Conservation (phyloP, 495 filamentous ascomycete genomes). For the Bombardia bombarda region DNA sequence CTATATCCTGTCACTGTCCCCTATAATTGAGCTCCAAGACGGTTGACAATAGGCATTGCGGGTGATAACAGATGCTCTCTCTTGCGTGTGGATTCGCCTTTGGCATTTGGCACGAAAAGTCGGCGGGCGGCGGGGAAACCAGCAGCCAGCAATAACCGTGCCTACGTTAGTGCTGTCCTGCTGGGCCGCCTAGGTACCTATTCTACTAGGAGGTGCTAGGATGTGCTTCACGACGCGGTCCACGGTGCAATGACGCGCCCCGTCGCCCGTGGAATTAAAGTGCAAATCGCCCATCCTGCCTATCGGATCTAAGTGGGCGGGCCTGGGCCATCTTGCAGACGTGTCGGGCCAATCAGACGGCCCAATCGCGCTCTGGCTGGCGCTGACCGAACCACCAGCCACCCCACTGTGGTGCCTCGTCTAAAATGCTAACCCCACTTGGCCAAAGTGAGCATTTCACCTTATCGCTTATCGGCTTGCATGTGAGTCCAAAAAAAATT, state of each 20-base stretch:
- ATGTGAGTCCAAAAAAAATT: conserved; percentile 13
- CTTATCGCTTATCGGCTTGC: conserved; percentile 23
- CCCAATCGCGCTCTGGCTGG: conserved; percentile 9
- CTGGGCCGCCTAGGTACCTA: background rate
- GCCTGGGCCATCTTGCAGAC: conserved; percentile 5
- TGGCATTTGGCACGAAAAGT: no score
- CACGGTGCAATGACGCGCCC: conserved; percentile 20
- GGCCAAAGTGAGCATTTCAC: no score
- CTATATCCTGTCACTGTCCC: no score
- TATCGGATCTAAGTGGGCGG: conserved; percentile 12
- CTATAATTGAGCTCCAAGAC: no score
- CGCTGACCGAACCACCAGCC: conserved; percentile 6
- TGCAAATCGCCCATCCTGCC: background rate
- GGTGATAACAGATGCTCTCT: no score
- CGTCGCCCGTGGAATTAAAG: background rate
- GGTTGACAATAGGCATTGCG: no score
- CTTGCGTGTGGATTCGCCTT: no score
- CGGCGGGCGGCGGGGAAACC: no score
- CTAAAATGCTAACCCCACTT: no score
- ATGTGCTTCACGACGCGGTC: conserved; percentile 20
- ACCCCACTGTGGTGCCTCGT: no score
- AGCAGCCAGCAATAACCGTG: no score
- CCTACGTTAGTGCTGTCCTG: no score
- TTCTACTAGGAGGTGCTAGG: background rate
- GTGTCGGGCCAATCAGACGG: conserved; percentile 18